phyloP scores from a whole-genome alignment of 2,329 filamentous ascomycete genomes.

The Fusarium bactridioides region DNA sequence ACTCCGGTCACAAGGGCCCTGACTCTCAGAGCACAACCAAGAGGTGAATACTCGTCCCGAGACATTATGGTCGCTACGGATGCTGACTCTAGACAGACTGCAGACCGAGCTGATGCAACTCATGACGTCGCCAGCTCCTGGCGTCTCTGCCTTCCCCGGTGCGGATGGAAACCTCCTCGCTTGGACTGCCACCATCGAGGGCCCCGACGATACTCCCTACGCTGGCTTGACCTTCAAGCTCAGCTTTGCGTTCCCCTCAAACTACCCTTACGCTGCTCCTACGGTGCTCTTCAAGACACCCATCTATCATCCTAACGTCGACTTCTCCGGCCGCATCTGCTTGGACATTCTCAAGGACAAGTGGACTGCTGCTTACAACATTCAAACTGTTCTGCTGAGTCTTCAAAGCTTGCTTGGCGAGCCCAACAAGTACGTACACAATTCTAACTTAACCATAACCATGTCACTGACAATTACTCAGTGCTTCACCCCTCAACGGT shows the following conservation, averaged over 20 bases:
- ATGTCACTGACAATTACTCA: slow-evolving; percentile 30
- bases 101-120: slow-evolving; percentile 98
- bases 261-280: slow-evolving; percentile 92
- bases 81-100: slow-evolving; percentile 63
- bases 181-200: slow-evolving; percentile 94
- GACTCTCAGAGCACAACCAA: slow-evolving; percentile 81
- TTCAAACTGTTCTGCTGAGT: slow-evolving; percentile 90
- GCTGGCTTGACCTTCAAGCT: slow-evolving; percentile 89
- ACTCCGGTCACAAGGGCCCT: slow-evolving; percentile 62
- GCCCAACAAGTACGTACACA: slow-evolving; percentile 86
- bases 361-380: slow-evolving; percentile 98
- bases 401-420: slow-evolving; percentile 95
- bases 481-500: slow-evolving; percentile 91
- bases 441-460: neutral
- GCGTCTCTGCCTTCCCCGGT: slow-evolving; percentile 93
- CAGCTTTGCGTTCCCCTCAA: slow-evolving; percentile 85
- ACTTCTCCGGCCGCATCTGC: slow-evolving; percentile 96
- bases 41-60: slow-evolving; percentile 60
- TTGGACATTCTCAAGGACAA: slow-evolving; percentile 99
- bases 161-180: slow-evolving; percentile 88
- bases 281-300: slow-evolving; percentile 97
- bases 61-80: neutral
- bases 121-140: slow-evolving; percentile 93
- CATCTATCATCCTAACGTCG: slow-evolving; percentile 98
- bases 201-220: slow-evolving; percentile 91